phyloP scores from a whole-genome alignment of 192 early-diverging fungal species.

The Gigaspora rosea region DNA sequence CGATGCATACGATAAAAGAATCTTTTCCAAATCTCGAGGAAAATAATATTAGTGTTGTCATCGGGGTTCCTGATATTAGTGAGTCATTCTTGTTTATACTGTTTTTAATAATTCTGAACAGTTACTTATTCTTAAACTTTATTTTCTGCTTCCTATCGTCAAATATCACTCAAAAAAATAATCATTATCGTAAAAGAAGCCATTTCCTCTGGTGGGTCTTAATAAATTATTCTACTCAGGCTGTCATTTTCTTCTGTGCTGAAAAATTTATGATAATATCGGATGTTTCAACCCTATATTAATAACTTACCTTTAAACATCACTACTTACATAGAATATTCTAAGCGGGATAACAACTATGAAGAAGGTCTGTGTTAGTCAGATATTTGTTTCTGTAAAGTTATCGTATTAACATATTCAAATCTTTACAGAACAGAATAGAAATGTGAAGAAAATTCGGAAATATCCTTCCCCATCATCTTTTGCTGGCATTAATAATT shows the following conservation, averaged over 20 bases:
- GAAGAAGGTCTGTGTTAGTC: constrained; percentile 15
- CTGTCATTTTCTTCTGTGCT: not conserved
- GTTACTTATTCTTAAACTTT: too few relatives aligned
- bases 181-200: not conserved
- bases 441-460: constrained; percentile 12
- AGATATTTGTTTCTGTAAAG: not conserved
- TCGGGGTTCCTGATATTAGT: too few relatives aligned
- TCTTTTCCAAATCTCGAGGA: too few relatives aligned
- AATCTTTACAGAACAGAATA: constrained; percentile 15
- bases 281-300: not conserved
- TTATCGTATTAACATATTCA: constrained; percentile 1
- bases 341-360: not conserved
- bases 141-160: too few relatives aligned
- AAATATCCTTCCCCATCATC: constrained; percentile 14
- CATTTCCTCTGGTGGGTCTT: not conserved
- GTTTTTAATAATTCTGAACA: too few relatives aligned
- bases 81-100: too few relatives aligned
- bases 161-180: too few relatives aligned
- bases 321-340: not conserved
- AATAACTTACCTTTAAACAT: not conserved
- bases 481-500: not conserved
- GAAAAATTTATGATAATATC: too few relatives aligned
- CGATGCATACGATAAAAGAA: too few relatives aligned
- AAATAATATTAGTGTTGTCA: too few relatives aligned
- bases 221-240: too few relatives aligned